Percentiles rank a stretch among this genome's conserved stretches.
These are phyloP conservation scores for Pinus taeda DNA, from an alignment of 75 land plant genomes.

Conservation along the genomic window DNA sequence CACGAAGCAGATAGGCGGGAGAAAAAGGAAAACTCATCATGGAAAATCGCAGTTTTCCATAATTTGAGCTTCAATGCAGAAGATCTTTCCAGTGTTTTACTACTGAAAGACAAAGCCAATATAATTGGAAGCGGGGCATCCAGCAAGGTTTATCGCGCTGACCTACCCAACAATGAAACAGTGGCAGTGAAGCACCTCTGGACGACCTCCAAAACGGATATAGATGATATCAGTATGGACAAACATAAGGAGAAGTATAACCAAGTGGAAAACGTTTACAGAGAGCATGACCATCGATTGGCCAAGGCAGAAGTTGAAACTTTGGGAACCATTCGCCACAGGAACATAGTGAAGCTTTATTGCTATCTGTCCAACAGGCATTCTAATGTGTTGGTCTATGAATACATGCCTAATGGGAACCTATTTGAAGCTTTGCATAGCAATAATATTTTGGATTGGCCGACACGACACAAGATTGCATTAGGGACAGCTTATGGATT, in stretches of 20 bases:
- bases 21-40: constrained; percentile 21
- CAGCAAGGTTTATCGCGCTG: constrained; percentile 74
- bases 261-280: not conserved
- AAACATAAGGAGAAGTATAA: not conserved
- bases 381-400: constrained; percentile 60
- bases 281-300: not conserved
- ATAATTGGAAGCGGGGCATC: constrained; percentile 77
- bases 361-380: constrained; percentile 52
- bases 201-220: constrained; percentile 25
- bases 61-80: constrained; percentile 40
- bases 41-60: constrained; percentile 58
- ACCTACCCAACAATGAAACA: constrained; percentile 52
- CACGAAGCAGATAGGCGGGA: constrained; percentile 23
- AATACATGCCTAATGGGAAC: constrained; percentile 91
- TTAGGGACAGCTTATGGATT: constrained; percentile 80
- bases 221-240: constrained; percentile 17
- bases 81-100: constrained; percentile 34
- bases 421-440: constrained; percentile 66
- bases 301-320: constrained; percentile 65
- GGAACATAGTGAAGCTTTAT: constrained; percentile 76
- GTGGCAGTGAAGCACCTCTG: constrained; percentile 76
- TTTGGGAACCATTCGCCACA: constrained; percentile 71
- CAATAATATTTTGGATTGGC: constrained; percentile 67
- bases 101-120: constrained; percentile 59
- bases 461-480: constrained; percentile 66